Percentiles rank a stretch among this genome's conserved stretches.
These are phyloP conservation scores for Gymnopus androsaceus DNA, from an alignment of 1,284 basidiomycete genomes.

Conservation along the genomic window DNA sequence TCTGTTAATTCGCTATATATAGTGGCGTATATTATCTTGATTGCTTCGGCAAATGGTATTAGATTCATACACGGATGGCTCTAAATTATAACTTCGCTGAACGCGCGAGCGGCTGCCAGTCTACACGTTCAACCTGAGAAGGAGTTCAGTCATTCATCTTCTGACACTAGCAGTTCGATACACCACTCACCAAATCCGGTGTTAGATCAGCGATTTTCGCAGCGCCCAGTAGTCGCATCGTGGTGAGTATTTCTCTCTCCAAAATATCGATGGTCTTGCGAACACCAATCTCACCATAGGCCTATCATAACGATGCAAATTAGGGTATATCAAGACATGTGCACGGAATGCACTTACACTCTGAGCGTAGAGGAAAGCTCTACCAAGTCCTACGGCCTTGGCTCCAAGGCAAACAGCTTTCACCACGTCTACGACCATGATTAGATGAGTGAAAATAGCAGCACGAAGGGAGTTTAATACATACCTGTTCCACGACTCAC, in stretches of 20 bases:
- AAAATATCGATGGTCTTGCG: conserved; percentile 73
- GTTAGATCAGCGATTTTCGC: conserved; percentile 66
- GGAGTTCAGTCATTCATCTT: no score
- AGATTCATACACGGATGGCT: no score
- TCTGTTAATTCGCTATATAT: no score
- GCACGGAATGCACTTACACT: conserved; percentile 52
- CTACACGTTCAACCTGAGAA: conserved; percentile 60
- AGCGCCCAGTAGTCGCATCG: conserved; percentile 83
- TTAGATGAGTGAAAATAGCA: background rate
- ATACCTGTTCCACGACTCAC: conserved; percentile 78
- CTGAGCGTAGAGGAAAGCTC: conserved; percentile 90
- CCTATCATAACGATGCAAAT: conserved; percentile 40
- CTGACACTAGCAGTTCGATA: background rate
- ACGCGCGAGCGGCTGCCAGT: conserved; percentile 55
- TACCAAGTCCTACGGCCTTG: conserved; percentile 85
- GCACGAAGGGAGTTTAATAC: conserved; percentile 22
- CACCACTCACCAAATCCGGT: conserved; percentile 77
- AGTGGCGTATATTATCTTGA: no score
- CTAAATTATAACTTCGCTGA: conserved; percentile 42
- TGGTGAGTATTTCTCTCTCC: conserved; percentile 78
- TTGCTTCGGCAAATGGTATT: no score
- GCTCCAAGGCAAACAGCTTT: conserved; percentile 93
- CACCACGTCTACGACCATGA: conserved; percentile 61
- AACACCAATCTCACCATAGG: conserved; percentile 83
- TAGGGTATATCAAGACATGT: background rate